Base-by-base conservation (phyloP, 257 asterid genomes). In the Sherardia arvensis region DNA sequence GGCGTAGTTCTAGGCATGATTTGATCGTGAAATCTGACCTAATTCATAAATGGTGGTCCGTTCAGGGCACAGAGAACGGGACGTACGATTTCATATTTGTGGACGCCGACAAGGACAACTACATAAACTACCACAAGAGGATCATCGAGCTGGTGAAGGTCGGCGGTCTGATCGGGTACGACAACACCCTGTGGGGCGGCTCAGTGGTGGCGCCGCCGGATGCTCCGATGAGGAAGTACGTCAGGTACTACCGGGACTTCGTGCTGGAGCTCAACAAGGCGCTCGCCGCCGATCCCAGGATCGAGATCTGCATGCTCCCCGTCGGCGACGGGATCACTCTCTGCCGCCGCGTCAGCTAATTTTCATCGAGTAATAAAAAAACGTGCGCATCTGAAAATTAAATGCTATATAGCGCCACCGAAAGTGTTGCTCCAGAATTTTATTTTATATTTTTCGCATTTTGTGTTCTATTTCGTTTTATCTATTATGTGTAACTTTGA, bases 301-400 rank as follows among this genome's bases (percentile, higher is more conserved):
- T 90, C 25, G 97, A 90, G 86, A 85, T 90, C 38, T 87, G 94
- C 66, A 90, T 87, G 83, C 83, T 90, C 26, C 97, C 97, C 0
- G 90, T 90, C n/a, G 97, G 97, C 8, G 97, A 90, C 72, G 97
- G 97, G 45, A 80, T 90, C 54, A 90, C 97, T 78, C 77, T 90
- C 74, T 90, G 97, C 80, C 95, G 97, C 68, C 95, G 97, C 7
- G 14, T 85, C 81, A 81, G 74, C 80, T 90, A 73, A 65, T 25
- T 30, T 43, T 20, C 51, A 20, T 38, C n/a, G 51, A 14, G 47
- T 12, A 12, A 38, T 38, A 10, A 38, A 38, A 38, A 38, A 38
- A 38, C 17, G 47, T 38, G 47, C 47, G 1, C 34, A 32, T 32
- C 34, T 10, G 47, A 38, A 38, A 38, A 38, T 38, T n/a, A n/a